Evolutionary conservation across 2,329 filamentous ascomycete genomes (phyloP).

Genomic region (Arthrobotrys iridis): DNA sequence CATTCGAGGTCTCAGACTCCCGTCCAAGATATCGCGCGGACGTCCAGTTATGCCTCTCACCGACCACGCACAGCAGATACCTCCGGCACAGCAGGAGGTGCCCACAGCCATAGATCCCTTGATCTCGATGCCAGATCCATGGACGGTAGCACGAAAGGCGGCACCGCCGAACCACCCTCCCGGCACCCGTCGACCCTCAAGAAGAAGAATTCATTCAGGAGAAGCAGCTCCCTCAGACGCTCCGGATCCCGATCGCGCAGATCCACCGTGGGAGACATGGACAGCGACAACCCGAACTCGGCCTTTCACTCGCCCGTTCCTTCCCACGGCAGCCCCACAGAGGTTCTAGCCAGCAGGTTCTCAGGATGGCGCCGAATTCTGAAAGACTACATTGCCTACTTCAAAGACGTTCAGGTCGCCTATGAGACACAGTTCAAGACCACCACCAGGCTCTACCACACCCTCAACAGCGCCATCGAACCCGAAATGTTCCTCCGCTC

Average conservation of each 20-base stretch:
- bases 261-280: conserved; percentile 82
- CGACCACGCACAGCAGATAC: conserved; percentile 40
- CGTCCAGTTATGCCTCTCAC: conserved; percentile 35
- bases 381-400: conserved; percentile 93
- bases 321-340: conserved; percentile 85
- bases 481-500: conserved; percentile 76
- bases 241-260: conserved; percentile 80
- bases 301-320: conserved; percentile 91
- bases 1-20: conserved; percentile 49
- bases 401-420: conserved; percentile 86
- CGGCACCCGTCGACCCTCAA: conserved; percentile 71
- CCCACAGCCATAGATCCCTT: conserved; percentile 45
- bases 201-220: conserved; percentile 83
- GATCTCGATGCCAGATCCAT: conserved; percentile 49
- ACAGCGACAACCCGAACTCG: conserved; percentile 76
- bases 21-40: conserved; percentile 29
- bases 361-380: conserved; percentile 97
- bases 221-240: conserved; percentile 78
- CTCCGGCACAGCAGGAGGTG: conserved; percentile 19
- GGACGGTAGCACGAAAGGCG: conserved; percentile 34
- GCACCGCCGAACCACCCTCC: conserved; percentile 31
- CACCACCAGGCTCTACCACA: conserved; percentile 77
- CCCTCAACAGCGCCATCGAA: conserved; percentile 74
- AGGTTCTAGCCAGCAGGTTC: conserved; percentile 85
- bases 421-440: conserved; percentile 88